These are phyloP conservation scores for Penicillium canariense DNA, from an alignment of 495 filamentous ascomycete species.

Conservation along the genomic window DNA sequence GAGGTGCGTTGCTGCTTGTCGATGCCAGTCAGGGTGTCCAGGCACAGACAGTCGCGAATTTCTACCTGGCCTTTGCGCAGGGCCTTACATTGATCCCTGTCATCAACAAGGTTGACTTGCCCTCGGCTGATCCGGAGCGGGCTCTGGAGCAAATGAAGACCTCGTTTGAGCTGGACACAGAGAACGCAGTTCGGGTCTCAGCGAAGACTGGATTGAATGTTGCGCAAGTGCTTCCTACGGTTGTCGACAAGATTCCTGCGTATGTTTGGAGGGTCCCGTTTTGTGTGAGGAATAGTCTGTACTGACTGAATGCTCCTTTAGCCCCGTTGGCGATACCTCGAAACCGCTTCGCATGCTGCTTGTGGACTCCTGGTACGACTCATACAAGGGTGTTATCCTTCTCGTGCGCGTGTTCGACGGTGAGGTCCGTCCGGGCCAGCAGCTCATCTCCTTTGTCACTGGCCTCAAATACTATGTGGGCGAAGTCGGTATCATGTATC, in stretches of 20 bases:
- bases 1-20: slow-evolving; percentile 86
- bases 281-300: background rate
- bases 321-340: slow-evolving; percentile 66
- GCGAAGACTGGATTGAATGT: slow-evolving; percentile 94
- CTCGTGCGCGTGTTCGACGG: slow-evolving; percentile 93
- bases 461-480: slow-evolving; percentile 85
- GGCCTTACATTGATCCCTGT: slow-evolving; percentile 84
- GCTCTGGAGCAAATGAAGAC: slow-evolving; percentile 81
- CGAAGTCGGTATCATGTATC: slow-evolving; percentile 96
- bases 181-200: slow-evolving; percentile 79
- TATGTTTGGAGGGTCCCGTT: slow-evolving; percentile 29
- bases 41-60: slow-evolving; percentile 95
- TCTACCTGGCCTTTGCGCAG: slow-evolving; percentile 94
- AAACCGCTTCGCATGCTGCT: slow-evolving; percentile 80
- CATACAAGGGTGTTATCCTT: slow-evolving; percentile 89
- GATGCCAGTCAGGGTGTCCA: slow-evolving; percentile 93
- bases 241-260: slow-evolving; percentile 80
- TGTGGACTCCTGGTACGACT: slow-evolving; percentile 97
- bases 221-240: slow-evolving; percentile 71
- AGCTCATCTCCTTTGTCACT: slow-evolving; percentile 80
- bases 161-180: slow-evolving; percentile 83
- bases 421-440: slow-evolving; percentile 74
- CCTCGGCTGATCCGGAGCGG: slow-evolving; percentile 77
- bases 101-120: slow-evolving; percentile 93
- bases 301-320: slow-evolving; percentile 26